Evolutionary conservation across 495 filamentous ascomycete species (phyloP).

Genomic region (Neurospora sp.): DNA sequence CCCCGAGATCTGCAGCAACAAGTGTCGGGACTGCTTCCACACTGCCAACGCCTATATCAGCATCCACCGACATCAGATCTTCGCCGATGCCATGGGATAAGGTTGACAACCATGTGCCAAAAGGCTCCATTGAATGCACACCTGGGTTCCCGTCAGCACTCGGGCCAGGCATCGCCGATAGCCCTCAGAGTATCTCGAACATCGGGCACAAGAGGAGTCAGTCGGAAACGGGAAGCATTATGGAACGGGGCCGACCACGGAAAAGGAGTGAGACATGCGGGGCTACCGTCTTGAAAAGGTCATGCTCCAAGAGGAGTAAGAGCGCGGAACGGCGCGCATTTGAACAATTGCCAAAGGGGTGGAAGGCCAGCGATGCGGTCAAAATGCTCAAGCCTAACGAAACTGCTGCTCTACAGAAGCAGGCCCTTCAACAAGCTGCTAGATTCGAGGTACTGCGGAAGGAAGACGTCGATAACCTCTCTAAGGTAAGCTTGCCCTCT

Average conservation of each 20-base stretch:
- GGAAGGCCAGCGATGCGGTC: conserved; percentile 41
- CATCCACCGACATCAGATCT: conserved; percentile 27
- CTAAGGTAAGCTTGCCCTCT: conserved; percentile 34
- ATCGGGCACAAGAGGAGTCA: conserved; percentile 32
- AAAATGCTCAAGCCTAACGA: conserved; percentile 38
- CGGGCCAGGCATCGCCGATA: conserved; percentile 25
- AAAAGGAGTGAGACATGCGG: conserved; percentile 30
- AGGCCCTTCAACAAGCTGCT: conserved; percentile 52
- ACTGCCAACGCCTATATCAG: conserved; percentile 37
- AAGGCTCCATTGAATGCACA: conserved; percentile 4
- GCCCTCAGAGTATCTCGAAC: conserved; percentile 13
- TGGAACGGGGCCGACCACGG: conserved; percentile 48
- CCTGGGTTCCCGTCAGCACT: conserved; percentile 15
- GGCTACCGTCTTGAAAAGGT: conserved; percentile 23
- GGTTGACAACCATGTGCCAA: conserved; percentile 8
- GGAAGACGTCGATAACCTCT: conserved; percentile 56
- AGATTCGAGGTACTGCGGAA: conserved; percentile 57
- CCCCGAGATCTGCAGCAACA: conserved; percentile 30
- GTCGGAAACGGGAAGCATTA: conserved; percentile 48
- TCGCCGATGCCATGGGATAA: conserved; percentile 39
- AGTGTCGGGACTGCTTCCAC: conserved; percentile 32
- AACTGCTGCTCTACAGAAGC: conserved; percentile 43
- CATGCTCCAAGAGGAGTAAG: conserved; percentile 27
- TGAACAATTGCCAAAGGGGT: conserved; percentile 47
- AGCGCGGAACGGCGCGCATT: conserved; percentile 40